Evolutionary conservation across 2,329 filamentous ascomycete genomes (phyloP).

Genomic region (Fusarium odoratissimum): DNA sequence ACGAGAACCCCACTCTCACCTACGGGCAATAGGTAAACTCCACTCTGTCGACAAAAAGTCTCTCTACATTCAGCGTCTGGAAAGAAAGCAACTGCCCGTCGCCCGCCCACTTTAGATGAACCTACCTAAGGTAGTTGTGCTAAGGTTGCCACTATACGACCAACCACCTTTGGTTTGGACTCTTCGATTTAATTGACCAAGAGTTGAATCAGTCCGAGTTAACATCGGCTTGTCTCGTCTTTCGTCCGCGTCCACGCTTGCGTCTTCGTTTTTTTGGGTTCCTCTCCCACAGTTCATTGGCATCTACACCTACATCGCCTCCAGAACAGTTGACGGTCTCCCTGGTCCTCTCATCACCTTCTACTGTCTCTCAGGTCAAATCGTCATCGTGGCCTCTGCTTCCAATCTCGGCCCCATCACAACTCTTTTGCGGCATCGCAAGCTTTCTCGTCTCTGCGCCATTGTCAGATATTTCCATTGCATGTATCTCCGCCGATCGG

Average conservation of each 20-base stretch:
- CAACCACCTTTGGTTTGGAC: constrained; percentile 35
- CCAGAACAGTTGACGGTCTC: constrained; percentile 20
- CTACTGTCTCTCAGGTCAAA: background rate
- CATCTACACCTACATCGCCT: constrained; percentile 8
- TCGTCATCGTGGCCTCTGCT: background rate
- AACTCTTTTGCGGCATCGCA: constrained; percentile 18
- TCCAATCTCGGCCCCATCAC: background rate
- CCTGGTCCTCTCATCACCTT: background rate
- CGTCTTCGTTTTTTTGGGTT: constrained; percentile 10
- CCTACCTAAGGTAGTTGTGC: background rate
- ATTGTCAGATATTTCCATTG: constrained; percentile 32
- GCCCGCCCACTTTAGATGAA: constrained; percentile 1
- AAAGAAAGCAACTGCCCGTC: background rate
- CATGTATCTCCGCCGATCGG: constrained; percentile 31
- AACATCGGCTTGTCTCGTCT: constrained; percentile 18
- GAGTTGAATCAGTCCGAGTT: constrained; percentile 1
- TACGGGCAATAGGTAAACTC: constrained; percentile 6
- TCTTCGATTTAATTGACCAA: background rate
- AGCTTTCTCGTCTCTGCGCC: constrained; percentile 14
- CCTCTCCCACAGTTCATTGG: constrained; percentile 25
- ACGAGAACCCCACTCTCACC: constrained; percentile 26
- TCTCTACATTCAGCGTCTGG: constrained; percentile 28
- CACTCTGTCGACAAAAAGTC: constrained; percentile 38
- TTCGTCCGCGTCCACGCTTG: background rate
- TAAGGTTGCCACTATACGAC: constrained; percentile 32